Percentiles rank a stretch among this genome's conserved stretches.
These are phyloP conservation scores for Mentha longifolia DNA, from an alignment of 257 asterid species.

Conservation along the genomic window DNA sequence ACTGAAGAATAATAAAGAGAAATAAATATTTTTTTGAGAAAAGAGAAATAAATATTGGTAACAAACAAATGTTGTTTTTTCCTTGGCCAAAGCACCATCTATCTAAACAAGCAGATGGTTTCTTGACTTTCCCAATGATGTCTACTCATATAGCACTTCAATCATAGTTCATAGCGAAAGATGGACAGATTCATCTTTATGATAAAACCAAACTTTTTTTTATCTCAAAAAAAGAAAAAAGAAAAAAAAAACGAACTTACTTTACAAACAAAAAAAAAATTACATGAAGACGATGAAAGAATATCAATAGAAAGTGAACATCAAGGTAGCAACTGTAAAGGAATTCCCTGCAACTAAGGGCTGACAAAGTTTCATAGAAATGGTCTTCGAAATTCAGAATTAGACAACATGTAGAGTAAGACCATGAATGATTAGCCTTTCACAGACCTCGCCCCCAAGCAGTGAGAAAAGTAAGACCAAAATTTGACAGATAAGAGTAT, in stretches of 20 bases:
- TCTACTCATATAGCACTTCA: neutral
- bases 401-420: neutral
- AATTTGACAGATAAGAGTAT: neutral
- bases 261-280: constrained; percentile 1
- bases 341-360: neutral
- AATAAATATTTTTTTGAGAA: neutral
- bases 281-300: neutral
- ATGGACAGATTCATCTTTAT: constrained; percentile 2
- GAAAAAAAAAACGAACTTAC: too few species aligned
- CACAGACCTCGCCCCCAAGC: constrained; percentile 10
- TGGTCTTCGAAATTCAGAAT: neutral
- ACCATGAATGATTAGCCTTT: neutral
- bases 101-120: constrained; percentile 15
- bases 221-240: too few species aligned
- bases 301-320: neutral
- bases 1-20: neutral
- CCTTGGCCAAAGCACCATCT: constrained; percentile 10
- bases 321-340: neutral
- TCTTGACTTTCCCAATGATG: constrained; percentile 7
- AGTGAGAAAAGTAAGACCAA: constrained; percentile 6
- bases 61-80: neutral
- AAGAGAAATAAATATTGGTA: neutral
- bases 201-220: neutral
- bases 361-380: neutral
- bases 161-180: constrained; percentile 11